Evolutionary conservation across 2,329 filamentous ascomycete species (phyloP), one percentile per base, ranked within the genome.

Genomic region (Macroventuria anomochaeta): DNA sequence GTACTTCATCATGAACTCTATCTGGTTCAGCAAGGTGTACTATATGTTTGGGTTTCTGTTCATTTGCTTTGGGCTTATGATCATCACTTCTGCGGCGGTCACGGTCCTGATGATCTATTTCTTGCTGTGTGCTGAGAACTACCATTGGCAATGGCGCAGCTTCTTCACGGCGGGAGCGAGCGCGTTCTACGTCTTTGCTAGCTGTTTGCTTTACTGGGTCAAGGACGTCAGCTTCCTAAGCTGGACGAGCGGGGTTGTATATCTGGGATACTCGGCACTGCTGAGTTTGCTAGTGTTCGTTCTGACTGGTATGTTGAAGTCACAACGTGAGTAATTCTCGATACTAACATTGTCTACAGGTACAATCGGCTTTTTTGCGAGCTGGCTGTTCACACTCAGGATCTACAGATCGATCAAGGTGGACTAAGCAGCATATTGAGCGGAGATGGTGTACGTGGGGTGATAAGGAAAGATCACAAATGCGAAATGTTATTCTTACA

Each of bases 11-110:
- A 96, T 99, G 91, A 96, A 88, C 78, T 96, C 91, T 21, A 93
- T 99, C 72, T 99, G 95, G 95, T 96, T 96, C 77, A 93, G 88
- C 80, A 91, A 95, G 77, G 95, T 99, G 63, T 99, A 99, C 82
- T 99, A 99, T 83, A 99, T 99, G 95, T 99, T 99, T 69, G 95
- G 95, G 18, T 99, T 99, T 83, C 81, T 99, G 29, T 99, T 99
- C 82, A 84, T 99, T 51, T 97, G 93, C 82, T 99, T 96, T 71
- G 93, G 90, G 10, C 84, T 99, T 42, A 97, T 99, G 92, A 91
- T 97, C 65, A 89, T 96, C 66, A 97, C 95, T 1, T 92, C 89
- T 54, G 93, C 93, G 0, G 88, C 93, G 0, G 93, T 96, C 33
- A 97, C 95, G 0, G 88, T 97, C 7, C 80, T 99, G 15, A 88